These are phyloP conservation scores for Pestalotiopsis fici DNA, from an alignment of 2,329 filamentous ascomycete species.

Conservation along the genomic window DNA sequence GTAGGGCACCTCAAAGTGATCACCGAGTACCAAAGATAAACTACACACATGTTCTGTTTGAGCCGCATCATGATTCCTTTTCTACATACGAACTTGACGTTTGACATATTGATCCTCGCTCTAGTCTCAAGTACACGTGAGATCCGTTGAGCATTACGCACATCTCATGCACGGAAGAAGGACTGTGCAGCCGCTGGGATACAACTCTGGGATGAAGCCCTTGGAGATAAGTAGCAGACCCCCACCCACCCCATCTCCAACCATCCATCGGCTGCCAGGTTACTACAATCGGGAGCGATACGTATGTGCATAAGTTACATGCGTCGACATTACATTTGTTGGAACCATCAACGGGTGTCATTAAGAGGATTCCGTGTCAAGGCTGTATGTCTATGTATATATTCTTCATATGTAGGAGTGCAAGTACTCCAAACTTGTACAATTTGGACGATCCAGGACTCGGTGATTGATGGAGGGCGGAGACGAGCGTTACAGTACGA, in stretches of 20 bases:
- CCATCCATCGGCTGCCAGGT: background rate
- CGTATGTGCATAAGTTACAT: background rate
- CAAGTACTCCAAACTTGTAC: background rate
- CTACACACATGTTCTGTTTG: background rate
- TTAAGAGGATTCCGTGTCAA: background rate
- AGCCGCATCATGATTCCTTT: background rate
- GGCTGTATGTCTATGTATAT: background rate
- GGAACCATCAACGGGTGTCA: background rate
- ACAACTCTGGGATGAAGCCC: background rate
- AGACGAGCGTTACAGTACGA: background rate
- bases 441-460: background rate
- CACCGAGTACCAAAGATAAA: background rate
- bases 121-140: background rate
- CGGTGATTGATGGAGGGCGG: background rate
- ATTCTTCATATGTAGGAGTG: background rate
- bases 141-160: background rate
- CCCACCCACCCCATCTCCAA: background rate
- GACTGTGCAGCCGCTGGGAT: background rate
- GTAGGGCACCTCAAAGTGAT: background rate
- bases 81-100: background rate
- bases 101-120: background rate
- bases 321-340: background rate
- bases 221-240: background rate
- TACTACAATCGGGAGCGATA: background rate
- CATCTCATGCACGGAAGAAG: background rate